These are phyloP conservation scores for Mycena rebaudengoi DNA, from an alignment of 768 basidiomycete genomes.

Conservation along the genomic window DNA sequence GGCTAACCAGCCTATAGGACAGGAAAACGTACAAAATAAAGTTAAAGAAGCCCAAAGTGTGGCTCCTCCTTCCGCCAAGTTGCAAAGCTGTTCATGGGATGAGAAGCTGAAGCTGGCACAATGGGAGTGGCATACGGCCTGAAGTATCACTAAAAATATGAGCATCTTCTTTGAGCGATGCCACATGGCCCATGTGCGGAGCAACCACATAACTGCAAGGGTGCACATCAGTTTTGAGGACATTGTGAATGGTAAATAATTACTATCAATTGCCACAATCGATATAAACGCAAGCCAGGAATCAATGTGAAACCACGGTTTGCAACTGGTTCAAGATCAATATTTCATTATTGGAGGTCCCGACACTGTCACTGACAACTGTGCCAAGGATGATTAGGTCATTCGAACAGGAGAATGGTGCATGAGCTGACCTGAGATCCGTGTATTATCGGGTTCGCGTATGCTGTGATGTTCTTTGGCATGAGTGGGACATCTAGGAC, in stretches of 20 bases:
- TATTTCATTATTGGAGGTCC: too few species aligned
- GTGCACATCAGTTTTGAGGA: neutral
- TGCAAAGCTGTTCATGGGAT: neutral
- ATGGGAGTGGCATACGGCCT: too few species aligned
- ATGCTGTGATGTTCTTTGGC: neutral
- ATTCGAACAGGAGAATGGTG: too few species aligned
- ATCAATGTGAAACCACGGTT: neutral
- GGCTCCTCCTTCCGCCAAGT: neutral
- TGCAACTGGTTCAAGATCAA: neutral
- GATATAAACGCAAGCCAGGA: neutral
- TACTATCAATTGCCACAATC: neutral
- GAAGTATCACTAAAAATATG: neutral
- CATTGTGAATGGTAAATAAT: neutral
- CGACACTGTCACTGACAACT: too few species aligned
- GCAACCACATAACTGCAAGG: neutral
- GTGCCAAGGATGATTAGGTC: too few species aligned
- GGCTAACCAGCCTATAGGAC: too few species aligned
- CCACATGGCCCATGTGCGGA: neutral
- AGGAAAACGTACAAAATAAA: neutral
- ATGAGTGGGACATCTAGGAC: neutral
- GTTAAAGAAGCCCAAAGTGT: neutral
- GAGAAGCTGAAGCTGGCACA: too few species aligned
- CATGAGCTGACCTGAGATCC: neutral
- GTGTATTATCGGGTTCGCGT: neutral
- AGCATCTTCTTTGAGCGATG: neutral